A percentile compares a stretch with the other conserved stretches of the same genome.
Conservation (phyloP, 2,329 filamentous ascomycete species). For the Beauveria pseudobassiana region DNA sequence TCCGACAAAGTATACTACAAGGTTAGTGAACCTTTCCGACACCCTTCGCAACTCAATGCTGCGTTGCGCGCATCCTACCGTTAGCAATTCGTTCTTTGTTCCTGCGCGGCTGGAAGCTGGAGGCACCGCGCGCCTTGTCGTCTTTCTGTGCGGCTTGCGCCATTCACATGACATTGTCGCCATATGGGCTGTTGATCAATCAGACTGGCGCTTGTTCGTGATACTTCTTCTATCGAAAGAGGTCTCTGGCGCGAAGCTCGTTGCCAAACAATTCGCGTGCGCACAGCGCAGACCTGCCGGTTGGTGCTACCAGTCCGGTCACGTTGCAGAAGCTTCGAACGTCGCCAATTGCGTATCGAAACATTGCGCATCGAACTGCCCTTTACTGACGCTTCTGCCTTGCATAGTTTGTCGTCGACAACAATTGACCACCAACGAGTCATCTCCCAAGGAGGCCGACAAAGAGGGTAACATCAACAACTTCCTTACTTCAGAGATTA, state of each 20-base stretch:
- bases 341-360: not conserved
- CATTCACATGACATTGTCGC: not conserved
- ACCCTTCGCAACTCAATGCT: not conserved
- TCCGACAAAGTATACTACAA: constrained; percentile 85
- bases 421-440: constrained; percentile 75
- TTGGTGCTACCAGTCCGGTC: not conserved
- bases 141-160: not conserved
- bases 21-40: constrained; percentile 46
- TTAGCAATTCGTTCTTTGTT: constrained; percentile 3
- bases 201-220: not conserved
- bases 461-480: constrained; percentile 85
- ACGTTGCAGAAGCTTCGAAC: not conserved
- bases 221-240: not conserved
- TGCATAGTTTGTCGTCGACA: constrained; percentile 86
- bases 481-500: constrained; percentile 70
- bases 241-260: not conserved
- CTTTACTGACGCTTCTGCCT: not conserved
- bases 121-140: not conserved
- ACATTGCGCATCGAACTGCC: not conserved
- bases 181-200: not conserved
- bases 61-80: not conserved
- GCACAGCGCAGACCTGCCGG: not conserved
- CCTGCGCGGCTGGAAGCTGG: not conserved
- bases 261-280: not conserved
- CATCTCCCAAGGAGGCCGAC: constrained; percentile 76